Evolutionary conservation across 495 filamentous ascomycete species (phyloP).

Genomic region (Penicillium angulare): DNA sequence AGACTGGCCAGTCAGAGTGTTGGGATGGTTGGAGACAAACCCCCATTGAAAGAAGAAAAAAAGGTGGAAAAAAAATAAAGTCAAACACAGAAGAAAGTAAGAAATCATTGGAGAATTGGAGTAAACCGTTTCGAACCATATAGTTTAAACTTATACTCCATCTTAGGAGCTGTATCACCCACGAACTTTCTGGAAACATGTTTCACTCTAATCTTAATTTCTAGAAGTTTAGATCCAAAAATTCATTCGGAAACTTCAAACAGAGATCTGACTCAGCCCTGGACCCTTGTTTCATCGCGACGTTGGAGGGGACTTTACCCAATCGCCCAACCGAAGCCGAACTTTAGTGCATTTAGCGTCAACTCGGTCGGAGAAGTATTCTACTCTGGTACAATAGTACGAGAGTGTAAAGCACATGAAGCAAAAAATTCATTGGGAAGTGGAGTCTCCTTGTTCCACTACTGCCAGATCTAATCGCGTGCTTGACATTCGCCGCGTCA

Average conservation of each 20-base stretch:
- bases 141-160: too few relatives aligned
- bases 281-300: constrained; percentile 24
- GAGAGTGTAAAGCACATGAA: background rate
- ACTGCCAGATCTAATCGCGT: constrained; percentile 22
- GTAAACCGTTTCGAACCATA: too few relatives aligned
- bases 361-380: constrained; percentile 11
- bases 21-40: background rate
- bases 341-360: constrained; percentile 3
- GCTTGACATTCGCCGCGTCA: constrained; percentile 22
- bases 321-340: constrained; percentile 14
- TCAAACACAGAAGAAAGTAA: too few relatives aligned
- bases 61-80: background rate
- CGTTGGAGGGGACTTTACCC: constrained; percentile 9
- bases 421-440: background rate
- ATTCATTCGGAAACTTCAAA: background rate
- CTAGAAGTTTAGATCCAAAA: background rate
- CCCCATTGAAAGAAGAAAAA: background rate
- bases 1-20: background rate
- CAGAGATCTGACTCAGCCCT: constrained; percentile 23
- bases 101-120: too few relatives aligned
- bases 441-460: constrained; percentile 3
- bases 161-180: too few relatives aligned
- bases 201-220: constrained; percentile 1
- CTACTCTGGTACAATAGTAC: constrained; percentile 1
- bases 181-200: background rate